phyloP scores from a whole-genome alignment of 805 yeast species.

The Spathaspora passalidarum region DNA sequence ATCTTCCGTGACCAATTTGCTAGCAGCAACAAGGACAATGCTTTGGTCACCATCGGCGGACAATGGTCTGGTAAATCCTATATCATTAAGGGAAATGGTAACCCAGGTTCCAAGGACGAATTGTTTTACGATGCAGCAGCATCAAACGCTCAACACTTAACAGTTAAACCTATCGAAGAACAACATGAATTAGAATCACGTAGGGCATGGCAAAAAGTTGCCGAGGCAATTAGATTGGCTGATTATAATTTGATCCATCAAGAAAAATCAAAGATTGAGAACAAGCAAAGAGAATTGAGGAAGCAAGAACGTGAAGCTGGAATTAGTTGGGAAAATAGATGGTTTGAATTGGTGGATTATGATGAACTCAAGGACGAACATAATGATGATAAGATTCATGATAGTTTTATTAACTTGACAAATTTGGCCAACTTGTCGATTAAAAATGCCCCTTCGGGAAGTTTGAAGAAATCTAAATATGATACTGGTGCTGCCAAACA shows the following conservation, averaged over 20 bases:
- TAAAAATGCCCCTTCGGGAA: conserved; percentile 67
- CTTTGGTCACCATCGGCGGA: conserved; percentile 78
- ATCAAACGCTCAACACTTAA: conserved; percentile 50
- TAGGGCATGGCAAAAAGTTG: conserved; percentile 86
- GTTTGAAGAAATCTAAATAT: conserved; percentile 51
- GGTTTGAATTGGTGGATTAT: conserved; percentile 58
- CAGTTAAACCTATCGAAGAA: conserved; percentile 76
- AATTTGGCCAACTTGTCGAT: conserved; percentile 54
- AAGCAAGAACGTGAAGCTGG: conserved; percentile 67
- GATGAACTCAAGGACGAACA: neutral
- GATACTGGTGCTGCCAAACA: conserved; percentile 53
- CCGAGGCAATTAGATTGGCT: conserved; percentile 75
- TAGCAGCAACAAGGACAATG: conserved; percentile 53
- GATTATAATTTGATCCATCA: conserved; percentile 72
- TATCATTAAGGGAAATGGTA: conserved; percentile 54
- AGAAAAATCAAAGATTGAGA: conserved; percentile 78
- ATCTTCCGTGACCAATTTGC: conserved; percentile 53
- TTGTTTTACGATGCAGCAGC: conserved; percentile 63
- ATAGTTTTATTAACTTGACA: conserved; percentile 34
- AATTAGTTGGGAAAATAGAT: conserved; percentile 70
- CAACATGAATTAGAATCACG: conserved; percentile 83
- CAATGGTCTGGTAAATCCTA: conserved; percentile 87
- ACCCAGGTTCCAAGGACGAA: conserved; percentile 43
- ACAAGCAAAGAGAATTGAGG: conserved; percentile 79
- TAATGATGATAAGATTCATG: conserved; percentile 16